Conservation (phyloP, 768 basidiomycete species). For the Leucosporidium creatinivorum region DNA sequence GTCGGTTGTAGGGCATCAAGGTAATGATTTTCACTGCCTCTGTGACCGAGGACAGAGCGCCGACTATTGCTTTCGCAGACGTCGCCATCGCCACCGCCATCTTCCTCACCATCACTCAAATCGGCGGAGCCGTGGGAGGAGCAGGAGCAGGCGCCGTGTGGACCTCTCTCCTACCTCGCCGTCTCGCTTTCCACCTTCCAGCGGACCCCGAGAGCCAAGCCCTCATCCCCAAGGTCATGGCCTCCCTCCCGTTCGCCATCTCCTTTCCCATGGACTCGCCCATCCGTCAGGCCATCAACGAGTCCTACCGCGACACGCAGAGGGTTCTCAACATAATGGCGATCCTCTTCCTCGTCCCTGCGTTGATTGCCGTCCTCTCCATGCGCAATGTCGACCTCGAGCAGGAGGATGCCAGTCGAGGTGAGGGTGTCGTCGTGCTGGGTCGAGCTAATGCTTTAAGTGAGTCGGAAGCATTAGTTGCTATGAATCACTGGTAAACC, state of each 20-base stretch:
- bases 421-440: slow-evolving; percentile 29
- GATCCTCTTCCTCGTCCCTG: slow-evolving; percentile 26
- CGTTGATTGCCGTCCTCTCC: slow-evolving; percentile 7
- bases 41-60: neutral
- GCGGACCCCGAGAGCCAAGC: neutral
- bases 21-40: neutral
- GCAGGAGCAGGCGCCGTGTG: slow-evolving; percentile 35
- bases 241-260: slow-evolving; percentile 32
- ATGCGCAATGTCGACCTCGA: slow-evolving; percentile 25
- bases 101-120: slow-evolving; percentile 36
- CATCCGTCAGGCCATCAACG: slow-evolving; percentile 32
- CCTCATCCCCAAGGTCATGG: slow-evolving; percentile 31
- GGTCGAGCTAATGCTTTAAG: slow-evolving; percentile 1
- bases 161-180: slow-evolving; percentile 31
- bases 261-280: slow-evolving; percentile 30
- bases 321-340: slow-evolving; percentile 24
- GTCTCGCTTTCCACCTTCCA: slow-evolving; percentile 25
- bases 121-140: slow-evolving; percentile 37
- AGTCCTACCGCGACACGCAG: slow-evolving; percentile 34
- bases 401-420: slow-evolving; percentile 19
- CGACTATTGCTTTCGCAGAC: slow-evolving; percentile 9
- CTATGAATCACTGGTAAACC: too few relatives aligned
- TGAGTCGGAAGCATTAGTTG: too few relatives aligned
- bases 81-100: slow-evolving; percentile 36
- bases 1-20: slow-evolving; percentile 32